A percentile compares a stretch with the other conserved stretches of the same genome.
phyloP scores from a whole-genome alignment of 768 basidiomycete species.

The Pholiota molesta region DNA sequence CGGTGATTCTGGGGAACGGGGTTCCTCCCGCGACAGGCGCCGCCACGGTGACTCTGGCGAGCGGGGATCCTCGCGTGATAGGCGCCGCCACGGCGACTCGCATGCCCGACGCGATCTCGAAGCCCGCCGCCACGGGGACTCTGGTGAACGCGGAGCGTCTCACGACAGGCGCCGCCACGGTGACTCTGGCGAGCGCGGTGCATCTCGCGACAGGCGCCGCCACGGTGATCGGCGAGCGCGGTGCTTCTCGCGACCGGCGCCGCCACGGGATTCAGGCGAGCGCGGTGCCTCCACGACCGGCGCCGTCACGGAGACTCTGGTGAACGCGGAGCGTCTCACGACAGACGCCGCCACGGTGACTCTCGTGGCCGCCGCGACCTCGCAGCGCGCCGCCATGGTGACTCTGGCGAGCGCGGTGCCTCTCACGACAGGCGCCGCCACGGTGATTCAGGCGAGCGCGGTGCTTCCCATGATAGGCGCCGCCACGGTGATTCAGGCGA shows the following conservation, averaged over 20 bases:
- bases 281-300: neutral
- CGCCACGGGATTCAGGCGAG: slow-evolving; percentile 17
- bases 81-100: slow-evolving; percentile 17
- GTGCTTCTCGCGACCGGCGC: slow-evolving; percentile 10
- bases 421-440: neutral
- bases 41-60: slow-evolving; percentile 11
- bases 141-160: slow-evolving; percentile 6
- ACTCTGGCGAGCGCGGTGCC: neutral
- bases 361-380: slow-evolving; percentile 7
- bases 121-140: slow-evolving; percentile 15
- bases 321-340: slow-evolving; percentile 10
- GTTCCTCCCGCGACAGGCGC: slow-evolving; percentile 12
- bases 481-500: neutral
- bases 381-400: neutral
- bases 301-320: slow-evolving; percentile 14
- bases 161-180: slow-evolving; percentile 11
- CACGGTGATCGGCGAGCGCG: slow-evolving; percentile 13
- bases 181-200: slow-evolving; percentile 10
- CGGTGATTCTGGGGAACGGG: slow-evolving; percentile 13
- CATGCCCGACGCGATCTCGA: too few relatives aligned
- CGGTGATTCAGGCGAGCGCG: neutral
- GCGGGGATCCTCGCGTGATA: slow-evolving; percentile 3
- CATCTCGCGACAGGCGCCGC: slow-evolving; percentile 13
- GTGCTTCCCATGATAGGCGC: neutral
- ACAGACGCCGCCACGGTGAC: slow-evolving; percentile 16